phyloP scores from a whole-genome alignment of 768 basidiomycete species.

The Suillus sp. region DNA sequence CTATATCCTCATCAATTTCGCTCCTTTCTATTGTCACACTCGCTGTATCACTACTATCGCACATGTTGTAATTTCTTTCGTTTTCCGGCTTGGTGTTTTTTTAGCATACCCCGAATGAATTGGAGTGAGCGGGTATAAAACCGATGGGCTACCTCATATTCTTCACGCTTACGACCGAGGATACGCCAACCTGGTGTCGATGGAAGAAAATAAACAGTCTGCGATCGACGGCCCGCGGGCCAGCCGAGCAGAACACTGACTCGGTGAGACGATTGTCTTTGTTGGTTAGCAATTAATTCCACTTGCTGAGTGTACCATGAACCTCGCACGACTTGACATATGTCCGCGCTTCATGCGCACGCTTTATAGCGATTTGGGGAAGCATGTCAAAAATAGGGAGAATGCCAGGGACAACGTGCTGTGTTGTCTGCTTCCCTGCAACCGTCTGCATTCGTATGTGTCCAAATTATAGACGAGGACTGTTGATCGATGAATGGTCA shows the following conservation, averaged over 20 bases:
- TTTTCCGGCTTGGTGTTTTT: not conserved
- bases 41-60: not conserved
- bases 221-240: not conserved
- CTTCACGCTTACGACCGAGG: not conserved
- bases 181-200: not conserved
- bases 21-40: conserved; percentile 1
- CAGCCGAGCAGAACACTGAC: too few species aligned
- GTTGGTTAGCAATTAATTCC: too few species aligned
- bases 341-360: not conserved
- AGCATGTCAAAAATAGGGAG: not conserved
- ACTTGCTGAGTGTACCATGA: too few species aligned
- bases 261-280: too few species aligned
- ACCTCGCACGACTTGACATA: not conserved
- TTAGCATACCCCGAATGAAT: not conserved
- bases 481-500: not conserved
- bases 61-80: not conserved
- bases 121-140: not conserved
- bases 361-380: not conserved
- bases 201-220: not conserved
- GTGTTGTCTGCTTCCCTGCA: not conserved
- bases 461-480: not conserved
- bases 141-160: not conserved
- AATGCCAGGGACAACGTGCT: not conserved
- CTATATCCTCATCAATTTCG: not conserved
- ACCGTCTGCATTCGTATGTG: not conserved